Evolutionary conservation across 202 grass and related monocot genomes (phyloP).

Genomic region (Digitaria exilis): DNA sequence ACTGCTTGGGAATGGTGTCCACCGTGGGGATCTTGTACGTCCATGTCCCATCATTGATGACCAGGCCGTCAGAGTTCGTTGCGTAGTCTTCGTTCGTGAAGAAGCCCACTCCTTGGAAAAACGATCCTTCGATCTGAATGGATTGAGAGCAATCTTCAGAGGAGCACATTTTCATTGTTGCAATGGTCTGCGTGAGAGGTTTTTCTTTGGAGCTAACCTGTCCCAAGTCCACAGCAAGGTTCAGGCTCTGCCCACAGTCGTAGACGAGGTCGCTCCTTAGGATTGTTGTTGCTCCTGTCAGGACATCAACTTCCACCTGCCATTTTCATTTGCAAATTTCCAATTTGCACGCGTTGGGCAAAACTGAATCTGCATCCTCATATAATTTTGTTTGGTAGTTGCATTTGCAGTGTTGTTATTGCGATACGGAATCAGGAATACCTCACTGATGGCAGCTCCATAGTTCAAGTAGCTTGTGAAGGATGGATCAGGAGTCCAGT

Average conservation of each 20-base stretch:
- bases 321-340: not conserved
- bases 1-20: conserved; percentile 69
- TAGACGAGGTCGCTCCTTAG: conserved; percentile 54
- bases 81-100: conserved; percentile 57
- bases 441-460: conserved; percentile 72
- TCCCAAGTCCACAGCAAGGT: conserved; percentile 39
- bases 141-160: not conserved
- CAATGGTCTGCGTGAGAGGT: not conserved
- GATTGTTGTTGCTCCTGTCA: conserved; percentile 63
- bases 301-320: conserved; percentile 63
- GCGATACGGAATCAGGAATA: conserved; percentile 24
- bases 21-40: conserved; percentile 78
- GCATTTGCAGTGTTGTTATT: not conserved
- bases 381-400: not conserved
- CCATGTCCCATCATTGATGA: conserved; percentile 64
- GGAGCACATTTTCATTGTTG: not conserved
- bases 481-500: conserved; percentile 59
- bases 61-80: conserved; percentile 61
- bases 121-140: conserved; percentile 62
- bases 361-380: not conserved
- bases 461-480: conserved; percentile 66
- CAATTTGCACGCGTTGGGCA: not conserved
- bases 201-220: conserved; percentile 26
- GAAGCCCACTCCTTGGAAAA: conserved; percentile 78
- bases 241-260: conserved; percentile 59